Base-by-base conservation (phyloP, 495 filamentous ascomycete genomes). In the Trichoderma virens region DNA sequence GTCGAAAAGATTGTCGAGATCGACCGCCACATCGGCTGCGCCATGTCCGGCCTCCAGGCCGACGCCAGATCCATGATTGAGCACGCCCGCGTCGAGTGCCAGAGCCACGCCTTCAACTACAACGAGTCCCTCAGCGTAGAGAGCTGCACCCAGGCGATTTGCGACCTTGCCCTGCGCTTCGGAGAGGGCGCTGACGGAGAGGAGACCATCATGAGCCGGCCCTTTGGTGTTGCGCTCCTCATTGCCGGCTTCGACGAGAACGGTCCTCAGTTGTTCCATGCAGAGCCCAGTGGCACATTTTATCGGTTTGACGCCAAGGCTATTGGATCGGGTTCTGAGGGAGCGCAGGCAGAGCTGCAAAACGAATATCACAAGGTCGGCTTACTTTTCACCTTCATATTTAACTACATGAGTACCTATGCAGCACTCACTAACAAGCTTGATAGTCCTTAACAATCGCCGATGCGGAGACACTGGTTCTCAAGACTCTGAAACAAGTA, bases 1-100 rank as follows among this genome's bases (percentile, higher is more conserved):
- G 94, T 98, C 70, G 94, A 98, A 78, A 98, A 98, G 83, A 98
- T 98, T 68, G 94, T 98, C 72, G 93, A 98, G 74, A 97, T 98
- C 79, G 94, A 98, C 81, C 85, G 88, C 67, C 94, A 98, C 81
- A 96, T 98, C 69, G 94, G 94, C 61, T 98, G 94, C 79, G 95
- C 94, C 77, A 98, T 98, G 95, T 91, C 87, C 64, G 94, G 94
- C 23, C 83, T 98, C 65, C 94, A 98, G 79, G 94, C 94, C 66
- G 94, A 98, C 78, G 94, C 94, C 43, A 88, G 94, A 60, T 90
- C 87, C 74, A 93, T 98, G 85, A 87, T 98, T 63, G 94, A 98
- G 81, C 94, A 98, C 78, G 94, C 94, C 62, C 92, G 94, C 65
- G 94, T 98, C 68, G 95, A 98, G 81, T 90, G 87, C 70, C 94